Evolutionary conservation across 2,329 filamentous ascomycete genomes (phyloP), one percentile per base, ranked within the genome.

Genomic region (Talaromyces piceae): DNA sequence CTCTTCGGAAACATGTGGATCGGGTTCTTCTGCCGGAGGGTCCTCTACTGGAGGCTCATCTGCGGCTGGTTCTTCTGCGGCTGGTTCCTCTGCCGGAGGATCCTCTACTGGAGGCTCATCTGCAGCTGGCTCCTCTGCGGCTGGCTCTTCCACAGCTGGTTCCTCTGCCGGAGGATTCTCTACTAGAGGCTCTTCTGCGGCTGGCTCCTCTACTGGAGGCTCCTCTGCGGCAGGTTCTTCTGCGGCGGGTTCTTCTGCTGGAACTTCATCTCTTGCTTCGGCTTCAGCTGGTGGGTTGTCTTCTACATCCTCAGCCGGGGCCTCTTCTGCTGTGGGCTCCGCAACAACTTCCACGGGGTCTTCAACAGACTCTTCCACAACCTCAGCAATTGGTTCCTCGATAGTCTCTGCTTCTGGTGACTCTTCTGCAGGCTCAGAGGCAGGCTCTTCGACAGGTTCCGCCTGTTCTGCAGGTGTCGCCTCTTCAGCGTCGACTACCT

Each of bases 391-490:
- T 13, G 43, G 43, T 48, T 47, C 45, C 26, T 47, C 33, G 5
- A 56, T 41, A 28, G 50, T n/a, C 12, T 49, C 51, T 3, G 41
- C 37, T 13, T 30, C 25, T 13, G 47, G 12, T 26, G 53, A 22
- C 25, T 60, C 61, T 47, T 58, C 53, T 20, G 39, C 44, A n/a
- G 57, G 28, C 22, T 63, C 58, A 11, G 57, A 54, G n/a, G 51
- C 18, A 5, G 43, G 5, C 22, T 41, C 26, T 47, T 47, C 45
- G 22, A 54, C 27, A 18, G 50, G 23, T 44, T 56, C 54, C 18
- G 59, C 26, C 25, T 26, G 48, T 53, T 56, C 54, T 28, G 57
- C 11, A 11, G 52, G 44, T 18, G 11, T 49, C 51, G 56, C 45
- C 27, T 49, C 33, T 26, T 56, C 54, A 44, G 56, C 57, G 9